Conservation (phyloP, 1,284 basidiomycete genomes). For the Fomitopsis pinicola region DNA sequence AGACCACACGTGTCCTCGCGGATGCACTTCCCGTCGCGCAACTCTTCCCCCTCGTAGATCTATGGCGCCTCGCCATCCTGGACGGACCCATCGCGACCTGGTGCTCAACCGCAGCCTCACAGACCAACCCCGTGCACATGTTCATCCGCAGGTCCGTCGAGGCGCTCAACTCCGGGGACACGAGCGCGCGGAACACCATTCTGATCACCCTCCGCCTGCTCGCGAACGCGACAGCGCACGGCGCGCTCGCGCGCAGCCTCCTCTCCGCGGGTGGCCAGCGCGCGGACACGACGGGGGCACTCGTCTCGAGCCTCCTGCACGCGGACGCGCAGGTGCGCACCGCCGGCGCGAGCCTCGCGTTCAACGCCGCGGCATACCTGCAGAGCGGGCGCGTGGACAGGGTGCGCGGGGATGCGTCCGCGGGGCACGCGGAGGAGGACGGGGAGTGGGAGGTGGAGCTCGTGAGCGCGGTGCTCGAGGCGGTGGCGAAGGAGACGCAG, state of each 20-base stretch:
- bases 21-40: conserved; percentile 48
- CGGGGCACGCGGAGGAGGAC: conserved; percentile 39
- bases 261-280: conserved; percentile 31
- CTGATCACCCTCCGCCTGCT: conserved; percentile 72
- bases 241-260: conserved; percentile 48
- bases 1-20: conserved; percentile 43
- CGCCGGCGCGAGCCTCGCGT: conserved; percentile 77
- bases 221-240: conserved; percentile 67
- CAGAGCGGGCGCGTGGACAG: conserved; percentile 55
- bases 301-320: conserved; percentile 69
- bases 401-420: conserved; percentile 29
- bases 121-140: conserved; percentile 22
- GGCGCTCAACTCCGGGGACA: conserved; percentile 27
- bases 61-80: conserved; percentile 79
- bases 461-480: conserved; percentile 74
- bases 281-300: conserved; percentile 30
- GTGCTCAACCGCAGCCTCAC: conserved; percentile 31
- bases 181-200: conserved; percentile 44
- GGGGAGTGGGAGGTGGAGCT: conserved; percentile 86
- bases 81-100: conserved; percentile 54
- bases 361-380: conserved; percentile 66
- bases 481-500: conserved; percentile 61
- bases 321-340: conserved; percentile 66
- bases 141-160: conserved; percentile 41
- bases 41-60: conserved; percentile 79